Base-by-base conservation (phyloP, 2,329 filamentous ascomycete species). In the Arthrobotrys musiformis region DNA sequence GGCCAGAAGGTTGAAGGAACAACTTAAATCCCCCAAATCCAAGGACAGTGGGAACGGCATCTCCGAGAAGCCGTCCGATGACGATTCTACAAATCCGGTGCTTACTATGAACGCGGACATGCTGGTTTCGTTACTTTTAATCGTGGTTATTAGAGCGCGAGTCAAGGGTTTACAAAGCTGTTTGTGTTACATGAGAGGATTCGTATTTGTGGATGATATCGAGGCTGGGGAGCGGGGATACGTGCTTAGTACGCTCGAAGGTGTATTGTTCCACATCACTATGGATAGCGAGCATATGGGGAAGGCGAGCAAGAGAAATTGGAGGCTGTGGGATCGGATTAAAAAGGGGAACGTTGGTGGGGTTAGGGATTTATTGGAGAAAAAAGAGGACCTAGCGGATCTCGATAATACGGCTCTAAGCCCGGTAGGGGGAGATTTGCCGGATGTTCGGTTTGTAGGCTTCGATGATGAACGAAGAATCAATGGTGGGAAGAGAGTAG, bases 141-240 rank as follows among this genome's bases (percentile, higher is more conserved):
- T 97, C 78, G 93, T 99, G 15, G 92, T 99, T 9, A 98, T 99
- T 77, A 89, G 94, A 79, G 93, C 94, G 9, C 92, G 95, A 76
- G 90, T 97, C 26, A 90, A 92, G 73, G 91, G 97, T 83, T 86
- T 99, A 7, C 93, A 97, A 81, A 93, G 95, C 2, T 89, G 94
- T 19, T 85, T 99, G 54, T 87, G 92, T n/a, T 99, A 98, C 82
- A 97, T 98, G 87, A 92, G 94, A 48, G 93, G 97, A 81, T 99
- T 97, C 82, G 95, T 97, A 80, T 99, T 97, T 83, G 94, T 97
- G 61, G 95, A 98, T 81, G 95, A 99, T 84, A 93, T 99, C 7
- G 95, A 99, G 80, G 96, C 90, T 78, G 95, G 95, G 58, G 95
- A 99, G 84, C 91, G 96, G 86, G 95, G 95, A 7, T 99, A 99